Base-by-base conservation (phyloP, 2,329 filamentous ascomycete species). In the Xylariaceae sp. region DNA sequence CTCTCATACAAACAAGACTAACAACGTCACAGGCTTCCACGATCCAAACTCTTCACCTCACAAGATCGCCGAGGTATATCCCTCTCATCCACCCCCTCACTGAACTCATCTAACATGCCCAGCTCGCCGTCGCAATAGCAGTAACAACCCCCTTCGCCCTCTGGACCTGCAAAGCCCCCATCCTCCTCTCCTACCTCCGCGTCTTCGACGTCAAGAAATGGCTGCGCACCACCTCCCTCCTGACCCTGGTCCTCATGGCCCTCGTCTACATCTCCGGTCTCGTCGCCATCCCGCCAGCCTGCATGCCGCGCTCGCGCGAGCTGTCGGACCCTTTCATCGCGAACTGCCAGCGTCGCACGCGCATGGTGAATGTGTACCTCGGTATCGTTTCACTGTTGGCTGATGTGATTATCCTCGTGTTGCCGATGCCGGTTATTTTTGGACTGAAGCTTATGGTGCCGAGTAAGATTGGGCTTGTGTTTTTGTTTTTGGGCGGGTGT, bases 141-240 rank as follows among this genome's bases (percentile, higher is more conserved):
- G 54, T 64, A 6, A 7, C 53, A 2, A 56, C 58, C 3, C 58
- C 60, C 5, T 15, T 63, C 13, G 54, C 61, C 7, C 39, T 64
- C 18, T 64, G 63, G 63, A 58, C 61, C 10, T 63, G 63, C 39
- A 64, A 64, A 47, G 63, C 63, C 13, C 63, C 63, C 5, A 58
- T 64, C 18, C 53, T 64, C 15, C 63, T 64, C 53, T 59, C 63
- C 17, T 64, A 64, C 23, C 7, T 61, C 37, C 63, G 61, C 2
- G 47, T 63, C 11, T 64, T 64, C 55, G 61, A 61, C 6, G 47
- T 64, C 58, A 63, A 63, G 51, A 57, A 51, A 35, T 64, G 61
- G 61, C 58, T 64, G 2, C 57, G 60, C 1, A 17, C 58, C 2
- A 55, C 45, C 1, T 64, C 63, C 1, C 55, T 56, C 44, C 10